Percentiles rank a stretch among this genome's conserved stretches.
These are phyloP conservation scores for Brassica carinata DNA, from an alignment of 345 rosid species.

Conservation along the genomic window DNA sequence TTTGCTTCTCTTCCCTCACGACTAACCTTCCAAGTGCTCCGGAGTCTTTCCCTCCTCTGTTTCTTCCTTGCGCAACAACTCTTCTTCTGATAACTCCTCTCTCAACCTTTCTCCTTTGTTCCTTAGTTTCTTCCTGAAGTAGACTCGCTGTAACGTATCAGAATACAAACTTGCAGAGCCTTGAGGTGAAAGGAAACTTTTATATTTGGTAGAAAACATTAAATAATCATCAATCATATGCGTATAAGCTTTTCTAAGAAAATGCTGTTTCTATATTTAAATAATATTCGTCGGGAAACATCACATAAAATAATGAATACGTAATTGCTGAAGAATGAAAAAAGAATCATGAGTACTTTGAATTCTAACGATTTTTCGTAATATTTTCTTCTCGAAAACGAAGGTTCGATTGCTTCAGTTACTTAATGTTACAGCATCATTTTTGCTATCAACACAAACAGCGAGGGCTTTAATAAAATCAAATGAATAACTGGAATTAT, in stretches of 20 bases:
- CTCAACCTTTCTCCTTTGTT: too few species aligned
- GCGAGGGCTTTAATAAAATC: background rate
- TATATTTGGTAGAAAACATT: background rate
- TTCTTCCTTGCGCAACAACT: too few species aligned
- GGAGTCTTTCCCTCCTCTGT: too few species aligned
- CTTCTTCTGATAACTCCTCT: too few species aligned
- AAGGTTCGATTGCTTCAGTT: slow-evolving; percentile 17
- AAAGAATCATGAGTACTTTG: slow-evolving; percentile 3
- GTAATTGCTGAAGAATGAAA: slow-evolving; percentile 7
- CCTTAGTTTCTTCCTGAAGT: too few species aligned
- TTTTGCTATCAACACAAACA: background rate
- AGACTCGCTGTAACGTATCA: too few species aligned
- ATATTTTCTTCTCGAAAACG: background rate
- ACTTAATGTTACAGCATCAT: background rate
- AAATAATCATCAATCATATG: background rate
- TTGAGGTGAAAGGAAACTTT: slow-evolving; percentile 9
- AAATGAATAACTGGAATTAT: background rate
- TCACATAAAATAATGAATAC: background rate
- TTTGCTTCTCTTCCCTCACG: too few species aligned
- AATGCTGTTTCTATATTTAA: background rate
- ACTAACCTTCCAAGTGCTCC: too few species aligned
- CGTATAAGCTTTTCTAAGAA: background rate
- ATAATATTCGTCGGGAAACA: background rate
- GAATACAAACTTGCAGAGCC: background rate
- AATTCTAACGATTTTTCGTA: background rate